These are phyloP conservation scores for Galerina sulciceps DNA, from an alignment of 768 basidiomycete species.

Conservation along the genomic window DNA sequence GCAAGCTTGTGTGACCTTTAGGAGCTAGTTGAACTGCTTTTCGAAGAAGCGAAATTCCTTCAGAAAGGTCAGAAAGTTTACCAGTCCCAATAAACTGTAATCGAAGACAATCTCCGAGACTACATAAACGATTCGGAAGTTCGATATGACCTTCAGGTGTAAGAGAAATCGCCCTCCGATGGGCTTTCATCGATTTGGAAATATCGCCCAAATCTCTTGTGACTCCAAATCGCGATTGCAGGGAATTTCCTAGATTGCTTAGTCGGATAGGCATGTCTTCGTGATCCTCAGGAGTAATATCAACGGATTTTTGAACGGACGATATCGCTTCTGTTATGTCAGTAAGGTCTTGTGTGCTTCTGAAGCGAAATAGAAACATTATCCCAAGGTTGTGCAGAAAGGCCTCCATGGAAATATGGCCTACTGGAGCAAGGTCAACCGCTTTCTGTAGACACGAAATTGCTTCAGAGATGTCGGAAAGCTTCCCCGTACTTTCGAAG, in stretches of 20 bases:
- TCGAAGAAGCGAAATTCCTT: neutral
- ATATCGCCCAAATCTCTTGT: neutral
- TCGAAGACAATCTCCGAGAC: neutral
- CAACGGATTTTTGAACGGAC: neutral
- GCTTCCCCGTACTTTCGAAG: neutral
- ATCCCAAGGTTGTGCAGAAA: neutral
- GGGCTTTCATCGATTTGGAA: neutral
- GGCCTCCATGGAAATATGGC: neutral
- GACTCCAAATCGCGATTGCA: neutral
- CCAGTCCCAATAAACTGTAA: neutral
- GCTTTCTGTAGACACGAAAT: neutral
- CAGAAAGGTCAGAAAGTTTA: neutral
- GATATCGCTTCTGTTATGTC: neutral
- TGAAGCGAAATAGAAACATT: neutral
- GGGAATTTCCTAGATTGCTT: neutral
- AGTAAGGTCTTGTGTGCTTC: neutral
- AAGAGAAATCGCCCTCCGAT: neutral
- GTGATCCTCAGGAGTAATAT: neutral
- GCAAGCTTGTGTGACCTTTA: neutral
- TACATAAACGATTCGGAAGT: neutral
- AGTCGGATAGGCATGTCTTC: neutral
- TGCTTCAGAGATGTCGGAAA: neutral
- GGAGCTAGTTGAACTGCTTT: constrained; percentile 7
- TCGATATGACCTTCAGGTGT: neutral
- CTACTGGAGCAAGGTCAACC: neutral